Base-by-base conservation (phyloP, 2,329 filamentous ascomycete genomes). In the Fusarium sarcochroum region DNA sequence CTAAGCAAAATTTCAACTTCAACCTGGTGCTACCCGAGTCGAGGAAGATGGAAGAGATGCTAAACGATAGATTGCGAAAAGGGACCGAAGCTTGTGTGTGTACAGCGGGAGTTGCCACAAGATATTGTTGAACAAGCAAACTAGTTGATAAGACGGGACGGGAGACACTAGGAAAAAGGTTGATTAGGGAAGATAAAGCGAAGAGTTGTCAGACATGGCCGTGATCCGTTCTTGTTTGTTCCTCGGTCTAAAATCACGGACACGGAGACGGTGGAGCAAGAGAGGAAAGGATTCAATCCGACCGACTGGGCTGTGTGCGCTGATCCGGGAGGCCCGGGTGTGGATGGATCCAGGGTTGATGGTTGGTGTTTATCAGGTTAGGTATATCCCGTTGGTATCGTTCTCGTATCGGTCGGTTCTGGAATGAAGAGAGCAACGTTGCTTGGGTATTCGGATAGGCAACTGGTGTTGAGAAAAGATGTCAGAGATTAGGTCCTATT, bases 301-400 rank as follows among this genome's bases (percentile, higher is more conserved):
- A 34, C 54, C 58, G 52, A 65, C 47, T 37, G 48, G 65, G 57
- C 42, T 48, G 50, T 70, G 59, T 69, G 66, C 53, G 69, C 64
- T 64, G 54, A 57, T 73, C 70, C 72, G 72, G 72, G 64, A 61
- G 41, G 51, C 45, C 62, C 72, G 72, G 71, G 59, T 42, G 60
- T 73, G 69, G 58, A 73, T 73, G 61, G 63, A 72, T 52, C 59
- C 47, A 58, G 59, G 69, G 63, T 48, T 40, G 46, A 62, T 69
- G 57, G 65, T 54, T 69, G 66, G 66, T 69, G 66, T 69, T 69
- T 30, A 30, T 30, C 10, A 30, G 27, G 10, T 30, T 56, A 65
- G 59, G 59, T 59, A 51, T 54, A 27, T 49, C 34, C 34, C 27
- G 52, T 18, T 59, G n/a, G 18, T 25, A n/a, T 58, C 46, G 59